phyloP scores from a whole-genome alignment of 2,329 filamentous ascomycete genomes.

The Cladophialophora immunda region DNA sequence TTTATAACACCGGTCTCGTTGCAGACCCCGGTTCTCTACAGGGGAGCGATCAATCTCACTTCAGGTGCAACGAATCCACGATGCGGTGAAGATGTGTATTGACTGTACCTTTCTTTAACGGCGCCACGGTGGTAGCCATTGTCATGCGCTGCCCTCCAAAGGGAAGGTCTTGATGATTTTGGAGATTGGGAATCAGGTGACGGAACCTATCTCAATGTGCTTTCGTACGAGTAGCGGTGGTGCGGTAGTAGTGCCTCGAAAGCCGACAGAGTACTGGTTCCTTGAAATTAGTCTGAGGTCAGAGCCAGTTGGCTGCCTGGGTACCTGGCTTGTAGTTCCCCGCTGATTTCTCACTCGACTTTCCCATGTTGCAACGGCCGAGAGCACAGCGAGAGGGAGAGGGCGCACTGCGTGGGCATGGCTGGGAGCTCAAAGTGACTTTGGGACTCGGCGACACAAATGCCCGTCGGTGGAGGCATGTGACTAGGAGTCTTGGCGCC shows the following conservation, averaged over 20 bases:
- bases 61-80: background rate
- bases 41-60: background rate
- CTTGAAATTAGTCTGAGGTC: background rate
- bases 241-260: background rate
- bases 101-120: background rate
- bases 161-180: background rate
- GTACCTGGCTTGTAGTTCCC: background rate
- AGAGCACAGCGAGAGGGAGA: background rate
- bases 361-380: background rate
- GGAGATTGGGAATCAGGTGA: background rate
- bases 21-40: background rate
- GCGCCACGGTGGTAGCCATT: background rate
- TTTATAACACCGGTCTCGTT: background rate
- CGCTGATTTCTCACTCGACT: background rate
- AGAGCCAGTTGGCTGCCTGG: background rate
- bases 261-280: background rate
- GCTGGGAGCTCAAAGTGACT: background rate
- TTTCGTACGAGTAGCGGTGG: no score
- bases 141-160: background rate
- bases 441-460: slow-evolving; percentile 1
- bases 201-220: no score
- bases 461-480: background rate
- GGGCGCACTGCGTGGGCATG: background rate
- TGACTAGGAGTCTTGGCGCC: background rate
- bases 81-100: background rate